Evolutionary conservation across 495 filamentous ascomycete species (phyloP).

Genomic region (Rhypophila decipiens): DNA sequence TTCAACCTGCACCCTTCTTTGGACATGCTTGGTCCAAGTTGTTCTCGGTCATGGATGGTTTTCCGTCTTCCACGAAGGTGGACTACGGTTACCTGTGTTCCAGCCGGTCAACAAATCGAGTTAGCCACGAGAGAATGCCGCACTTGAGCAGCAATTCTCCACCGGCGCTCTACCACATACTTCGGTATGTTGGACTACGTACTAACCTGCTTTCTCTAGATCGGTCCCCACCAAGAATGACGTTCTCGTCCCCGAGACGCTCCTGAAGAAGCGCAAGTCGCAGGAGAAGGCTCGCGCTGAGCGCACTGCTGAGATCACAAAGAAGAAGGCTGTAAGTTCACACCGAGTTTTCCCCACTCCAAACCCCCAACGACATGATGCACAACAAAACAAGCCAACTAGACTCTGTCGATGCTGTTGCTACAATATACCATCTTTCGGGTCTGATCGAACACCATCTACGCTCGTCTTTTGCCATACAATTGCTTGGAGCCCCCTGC

Average conservation of each 20-base stretch:
- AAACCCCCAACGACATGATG: constrained; percentile 34
- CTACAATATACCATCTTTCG: constrained; percentile 99
- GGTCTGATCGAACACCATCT: constrained; percentile 63
- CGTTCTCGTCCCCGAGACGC: constrained; percentile 93
- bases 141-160: constrained; percentile 79
- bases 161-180: constrained; percentile 70
- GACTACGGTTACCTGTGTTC: constrained; percentile 73
- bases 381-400: constrained; percentile 80
- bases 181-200: constrained; percentile 60
- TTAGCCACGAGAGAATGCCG: constrained; percentile 87
- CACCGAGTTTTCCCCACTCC: constrained; percentile 17
- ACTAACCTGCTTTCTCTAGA: constrained; percentile 56
- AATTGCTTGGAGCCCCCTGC: constrained; percentile 16
- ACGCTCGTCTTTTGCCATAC: constrained; percentile 3
- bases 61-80: constrained; percentile 5
- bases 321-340: constrained; percentile 81
- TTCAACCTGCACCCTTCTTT: not conserved
- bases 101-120: constrained; percentile 52
- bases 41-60: constrained; percentile 1
- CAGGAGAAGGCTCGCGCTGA: constrained; percentile 97
- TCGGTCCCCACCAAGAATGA: constrained; percentile 83
- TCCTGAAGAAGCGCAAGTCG: constrained; percentile 99
- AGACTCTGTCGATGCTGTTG: constrained; percentile 97
- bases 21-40: constrained; percentile 6
- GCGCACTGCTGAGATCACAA: constrained; percentile 66